Percentiles rank a stretch among this genome's conserved stretches.
Evolutionary conservation across 1,139 yeast species (phyloP).

Genomic region (Yamadazyma siamensis): DNA sequence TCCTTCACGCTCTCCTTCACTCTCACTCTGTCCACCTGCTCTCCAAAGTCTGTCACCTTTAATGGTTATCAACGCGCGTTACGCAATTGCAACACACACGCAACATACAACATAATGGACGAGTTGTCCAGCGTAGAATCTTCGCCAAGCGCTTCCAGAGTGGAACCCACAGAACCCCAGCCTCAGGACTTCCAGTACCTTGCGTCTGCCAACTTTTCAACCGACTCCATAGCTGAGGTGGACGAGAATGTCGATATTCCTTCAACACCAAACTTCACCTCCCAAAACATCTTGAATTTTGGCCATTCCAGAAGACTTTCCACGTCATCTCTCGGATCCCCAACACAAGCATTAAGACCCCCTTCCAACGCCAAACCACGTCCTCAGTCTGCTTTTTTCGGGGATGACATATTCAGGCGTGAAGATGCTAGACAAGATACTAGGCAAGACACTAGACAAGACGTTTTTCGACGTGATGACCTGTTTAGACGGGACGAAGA

Average conservation of each 20-base stretch:
- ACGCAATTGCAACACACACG: too few relatives aligned
- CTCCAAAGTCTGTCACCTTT: too few relatives aligned
- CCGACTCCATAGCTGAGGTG: slow-evolving; percentile 32
- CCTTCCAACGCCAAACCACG: slow-evolving; percentile 22
- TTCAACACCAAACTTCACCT: slow-evolving; percentile 7
- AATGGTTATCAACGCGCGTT: too few relatives aligned
- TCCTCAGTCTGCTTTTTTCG: slow-evolving; percentile 37
- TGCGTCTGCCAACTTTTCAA: slow-evolving; percentile 43
- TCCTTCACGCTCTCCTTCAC: too few relatives aligned
- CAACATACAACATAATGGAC: too few relatives aligned
- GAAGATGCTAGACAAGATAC: too few relatives aligned
- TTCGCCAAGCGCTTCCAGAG: slow-evolving; percentile 8
- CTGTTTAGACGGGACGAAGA: slow-evolving; percentile 10
- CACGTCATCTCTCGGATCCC: slow-evolving; percentile 19
- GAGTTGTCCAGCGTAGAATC: slow-evolving; percentile 11
- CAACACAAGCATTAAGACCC: slow-evolving; percentile 12
- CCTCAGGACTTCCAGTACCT: slow-evolving; percentile 14
- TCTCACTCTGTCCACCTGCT: too few relatives aligned
- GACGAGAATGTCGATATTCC: slow-evolving; percentile 11
- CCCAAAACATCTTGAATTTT: slow-evolving; percentile 1
- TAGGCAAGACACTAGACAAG: too few relatives aligned
- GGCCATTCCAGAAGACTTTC: slow-evolving; percentile 20
- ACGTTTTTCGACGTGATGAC: too few relatives aligned
- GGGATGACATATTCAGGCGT: slow-evolving; percentile 6
- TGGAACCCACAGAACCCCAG: background rate